Base-by-base conservation (phyloP, 2,329 filamentous ascomycete species). In the Cercospora sp. region DNA sequence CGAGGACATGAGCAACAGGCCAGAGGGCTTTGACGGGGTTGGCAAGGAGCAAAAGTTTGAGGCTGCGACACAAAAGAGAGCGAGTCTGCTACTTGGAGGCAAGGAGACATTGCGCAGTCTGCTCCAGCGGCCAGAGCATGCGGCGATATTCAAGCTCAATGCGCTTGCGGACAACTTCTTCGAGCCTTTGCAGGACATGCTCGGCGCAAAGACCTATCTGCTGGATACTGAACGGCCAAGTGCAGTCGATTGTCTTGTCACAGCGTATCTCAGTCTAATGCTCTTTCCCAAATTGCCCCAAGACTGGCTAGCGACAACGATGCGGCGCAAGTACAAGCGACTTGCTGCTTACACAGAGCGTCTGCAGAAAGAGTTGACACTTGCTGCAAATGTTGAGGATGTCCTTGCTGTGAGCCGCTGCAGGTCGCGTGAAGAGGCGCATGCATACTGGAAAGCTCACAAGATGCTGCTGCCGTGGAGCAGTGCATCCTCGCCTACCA, bases 201-300 rank as follows among this genome's bases (percentile, higher is more conserved):
- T 89, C 21, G 85, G 82, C 1, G 66, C 70, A 9, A 88, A 87
- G 69, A 75, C 79, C 1, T 90, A 86, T 74, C 78, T 92, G 10
- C 80, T 91, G 1, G 82, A 81, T 10, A 79, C 81, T 8, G 77
- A 81, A 0, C 75, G 81, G n/a, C 84, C 87, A 0, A 88, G 87
- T 2, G 88, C 86, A 65, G 80, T 96, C 26, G 94, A 97, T 79
- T 97, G 92, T 77, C 79, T 97, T 58, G 89, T 88, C 0, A 87
- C 92, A 74, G 95, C 90, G 10, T 97, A 96, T 77, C 82, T 98
- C 40, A 85, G 88, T 1, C 81, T 97, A 61, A 91, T 95, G 82
- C 82, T 90, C 1, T 83, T 86, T 26, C 86, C 89, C 0, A 79
- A 85, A 8, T 77, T 91, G 24, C 87, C 88, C 16, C 86, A 89